These are phyloP conservation scores for Santalum album DNA, from an alignment of 164 flowering plant genomes.

Conservation along the genomic window DNA sequence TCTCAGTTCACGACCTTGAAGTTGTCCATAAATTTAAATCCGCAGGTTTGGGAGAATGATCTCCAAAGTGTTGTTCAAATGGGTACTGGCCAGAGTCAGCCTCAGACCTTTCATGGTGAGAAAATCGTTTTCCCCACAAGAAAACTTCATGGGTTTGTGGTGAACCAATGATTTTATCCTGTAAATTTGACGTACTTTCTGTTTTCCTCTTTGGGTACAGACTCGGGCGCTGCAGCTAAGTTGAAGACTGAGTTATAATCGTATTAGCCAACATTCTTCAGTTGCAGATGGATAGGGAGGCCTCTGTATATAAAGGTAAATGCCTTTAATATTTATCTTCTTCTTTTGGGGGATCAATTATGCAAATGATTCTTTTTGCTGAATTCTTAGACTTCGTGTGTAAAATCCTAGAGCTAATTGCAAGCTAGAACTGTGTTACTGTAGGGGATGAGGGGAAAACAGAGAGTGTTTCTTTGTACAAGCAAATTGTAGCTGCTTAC, in stretches of 20 bases:
- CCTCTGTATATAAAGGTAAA: neutral
- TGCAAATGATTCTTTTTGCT: neutral
- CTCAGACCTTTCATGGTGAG: slow-evolving; percentile 14
- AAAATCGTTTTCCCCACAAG: neutral
- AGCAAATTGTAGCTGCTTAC: too few species aligned
- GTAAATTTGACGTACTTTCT: too few species aligned
- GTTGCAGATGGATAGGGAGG: neutral
- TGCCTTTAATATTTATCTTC: neutral
- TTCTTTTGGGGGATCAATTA: neutral
- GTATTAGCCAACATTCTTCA: neutral
- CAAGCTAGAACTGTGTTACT: neutral
- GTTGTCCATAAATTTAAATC: neutral
- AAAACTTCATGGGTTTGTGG: too few species aligned
- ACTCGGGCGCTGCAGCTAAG: slow-evolving; percentile 37
- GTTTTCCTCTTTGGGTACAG: slow-evolving; percentile 27
- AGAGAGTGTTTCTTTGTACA: too few species aligned
- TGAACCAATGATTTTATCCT: too few species aligned
- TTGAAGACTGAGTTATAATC: slow-evolving; percentile 31
- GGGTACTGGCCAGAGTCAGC: slow-evolving; percentile 69
- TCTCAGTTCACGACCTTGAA: neutral
- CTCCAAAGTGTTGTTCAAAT: slow-evolving; percentile 81
- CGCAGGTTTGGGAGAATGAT: slow-evolving; percentile 75
- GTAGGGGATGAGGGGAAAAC: too few species aligned
- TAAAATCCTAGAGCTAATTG: neutral
- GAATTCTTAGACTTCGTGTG: neutral